Evolutionary conservation across 2,329 filamentous ascomycete species (phyloP).

Genomic region (Chaetomium globosum): DNA sequence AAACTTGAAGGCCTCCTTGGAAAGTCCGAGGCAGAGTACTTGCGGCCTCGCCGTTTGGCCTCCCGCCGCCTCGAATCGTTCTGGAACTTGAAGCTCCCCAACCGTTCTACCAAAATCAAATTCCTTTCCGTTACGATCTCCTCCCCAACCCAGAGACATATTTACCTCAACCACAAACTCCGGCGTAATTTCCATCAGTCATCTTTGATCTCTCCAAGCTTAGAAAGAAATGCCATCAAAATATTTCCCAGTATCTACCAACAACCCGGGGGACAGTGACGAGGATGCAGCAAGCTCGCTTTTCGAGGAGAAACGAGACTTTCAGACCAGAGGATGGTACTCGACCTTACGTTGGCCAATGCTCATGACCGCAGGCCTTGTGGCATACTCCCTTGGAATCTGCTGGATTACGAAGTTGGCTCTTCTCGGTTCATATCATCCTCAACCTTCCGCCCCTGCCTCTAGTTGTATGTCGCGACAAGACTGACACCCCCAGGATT

Average conservation of each 20-base stretch:
- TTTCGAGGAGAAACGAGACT: not conserved
- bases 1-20: not conserved
- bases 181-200: not conserved
- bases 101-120: not conserved
- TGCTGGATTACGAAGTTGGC: slow-evolving; percentile 10
- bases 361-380: not conserved
- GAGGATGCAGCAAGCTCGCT: slow-evolving; percentile 5
- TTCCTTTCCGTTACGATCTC: not conserved
- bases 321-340: not conserved
- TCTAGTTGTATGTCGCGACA: slow-evolving; percentile 15
- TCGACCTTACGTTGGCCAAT: slow-evolving; percentile 1
- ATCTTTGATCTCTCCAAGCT: not conserved
- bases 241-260: not conserved
- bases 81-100: not conserved
- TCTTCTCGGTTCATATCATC: not conserved
- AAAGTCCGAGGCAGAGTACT: not conserved
- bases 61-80: not conserved
- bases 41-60: not conserved
- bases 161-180: not conserved
- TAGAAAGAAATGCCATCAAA: not conserved
- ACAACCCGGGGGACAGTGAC: not conserved
- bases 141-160: not conserved
- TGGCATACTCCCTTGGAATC: slow-evolving; percentile 10
- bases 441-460: slow-evolving; percentile 1
- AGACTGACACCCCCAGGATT: not conserved